Evolutionary conservation across 1,284 basidiomycete genomes (phyloP), one percentile per base, ranked within the genome.

Genomic region (Austroboletus niveus): DNA sequence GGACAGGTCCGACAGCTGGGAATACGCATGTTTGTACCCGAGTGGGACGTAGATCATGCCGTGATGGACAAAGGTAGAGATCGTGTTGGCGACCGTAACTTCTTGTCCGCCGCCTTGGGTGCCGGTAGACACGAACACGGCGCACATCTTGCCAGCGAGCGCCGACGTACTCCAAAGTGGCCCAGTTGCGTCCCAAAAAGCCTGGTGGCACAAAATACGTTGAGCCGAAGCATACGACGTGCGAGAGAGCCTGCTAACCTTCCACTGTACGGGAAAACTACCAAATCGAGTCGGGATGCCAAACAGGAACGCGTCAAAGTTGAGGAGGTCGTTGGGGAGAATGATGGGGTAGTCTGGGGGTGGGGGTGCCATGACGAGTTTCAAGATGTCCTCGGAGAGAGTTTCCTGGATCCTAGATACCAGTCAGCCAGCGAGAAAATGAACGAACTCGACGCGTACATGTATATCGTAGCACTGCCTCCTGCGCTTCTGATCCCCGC

Each of bases 171-270:
- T 78, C 94, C 94, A 98, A 41, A 90, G 77, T 4, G 68, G 71
- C 57, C 92, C 92, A 11, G 92, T 94, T 5, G 78, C 69, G 66
- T 97, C 94, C 84, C 82, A 88, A 78, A 90, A 89, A 2, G 80
- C 73, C 86, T 91, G 62, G 27, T 11, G 14, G 39, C 3, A 17
- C 15, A 4, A 7, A 34, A 10, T 27, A 3, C 2, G 20, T 34
- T 57, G 31, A 53, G 47, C 48, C 11, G 8, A 42, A n/a, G n/a
- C 4, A 8, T 7, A 32, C 14, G n/a, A 10, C 24, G 36, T 11
- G 34, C 38, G 9, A 42, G 12, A n/a, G 11, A 8, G 11, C 5
- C 11, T 10, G 52, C 55, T 35, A 56, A 81, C 84, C 78, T 85
- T 87, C 81, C 82, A 85, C 63, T 89, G 85, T 6, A 72, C 80